Percentiles rank a stretch among this genome's conserved stretches.
These are phyloP conservation scores for Rutidosis leptorrhynchoides DNA, from an alignment of 129 eudicot species.

Conservation along the genomic window DNA sequence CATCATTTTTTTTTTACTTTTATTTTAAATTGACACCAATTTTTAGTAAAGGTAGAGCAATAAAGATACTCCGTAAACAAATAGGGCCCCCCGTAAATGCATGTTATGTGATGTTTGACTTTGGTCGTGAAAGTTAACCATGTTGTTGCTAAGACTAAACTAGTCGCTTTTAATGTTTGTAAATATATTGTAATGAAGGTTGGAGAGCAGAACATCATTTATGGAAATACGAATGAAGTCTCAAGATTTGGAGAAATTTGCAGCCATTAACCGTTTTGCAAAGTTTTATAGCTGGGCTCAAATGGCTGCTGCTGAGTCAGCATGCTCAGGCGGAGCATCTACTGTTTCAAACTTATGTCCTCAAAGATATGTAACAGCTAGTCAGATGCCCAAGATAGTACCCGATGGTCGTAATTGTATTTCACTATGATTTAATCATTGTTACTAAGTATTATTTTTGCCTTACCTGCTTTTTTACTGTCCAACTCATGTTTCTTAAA, in stretches of 20 bases:
- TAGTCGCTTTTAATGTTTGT: constrained; percentile 2
- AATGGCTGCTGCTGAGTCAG: constrained; percentile 30
- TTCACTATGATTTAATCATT: constrained; percentile 45
- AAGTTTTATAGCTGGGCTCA: constrained; percentile 58
- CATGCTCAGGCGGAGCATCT: too few species aligned
- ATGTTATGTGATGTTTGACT: not conserved
- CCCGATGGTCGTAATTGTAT: constrained; percentile 61
- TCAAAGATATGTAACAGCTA: constrained; percentile 60
- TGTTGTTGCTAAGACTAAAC: not conserved
- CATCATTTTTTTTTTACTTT: not conserved
- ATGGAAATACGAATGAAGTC: constrained; percentile 54
- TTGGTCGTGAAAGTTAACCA: not conserved
- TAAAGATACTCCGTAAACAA: not conserved
- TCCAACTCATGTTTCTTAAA: constrained; percentile 27
- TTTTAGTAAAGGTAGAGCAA: not conserved
- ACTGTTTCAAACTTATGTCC: constrained; percentile 35
- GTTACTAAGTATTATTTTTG: constrained; percentile 9
- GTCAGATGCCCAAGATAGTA: constrained; percentile 52
- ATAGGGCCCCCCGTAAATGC: not conserved
- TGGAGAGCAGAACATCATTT: constrained; percentile 56
- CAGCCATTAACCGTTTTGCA: constrained; percentile 64
- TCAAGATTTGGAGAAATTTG: constrained; percentile 70
- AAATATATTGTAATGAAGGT: constrained; percentile 33
- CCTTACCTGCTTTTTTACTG: constrained; percentile 19
- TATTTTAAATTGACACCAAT: not conserved